Conservation (phyloP, 768 basidiomycete species). For the Termitomyces sp. region DNA sequence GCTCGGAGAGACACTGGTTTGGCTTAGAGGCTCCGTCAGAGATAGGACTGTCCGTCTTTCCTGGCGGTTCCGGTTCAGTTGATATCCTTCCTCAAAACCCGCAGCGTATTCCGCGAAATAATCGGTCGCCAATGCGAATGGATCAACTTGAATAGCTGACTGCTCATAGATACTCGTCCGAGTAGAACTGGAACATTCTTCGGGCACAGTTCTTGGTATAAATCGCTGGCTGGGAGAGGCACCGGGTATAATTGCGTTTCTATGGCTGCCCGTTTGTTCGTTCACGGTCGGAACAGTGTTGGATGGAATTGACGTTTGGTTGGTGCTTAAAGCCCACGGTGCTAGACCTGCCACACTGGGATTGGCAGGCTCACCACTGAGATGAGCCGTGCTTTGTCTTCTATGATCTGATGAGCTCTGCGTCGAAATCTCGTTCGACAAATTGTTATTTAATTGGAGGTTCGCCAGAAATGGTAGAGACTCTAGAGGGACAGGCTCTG, state of each 20-base stretch:
- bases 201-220: conserved; percentile 15
- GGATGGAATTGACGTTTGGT: neutral
- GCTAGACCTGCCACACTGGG: neutral
- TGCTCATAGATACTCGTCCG: neutral
- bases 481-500: conserved; percentile 44
- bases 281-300: neutral
- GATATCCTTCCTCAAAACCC: conserved; percentile 22
- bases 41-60: neutral
- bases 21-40: neutral
- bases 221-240: conserved; percentile 26
- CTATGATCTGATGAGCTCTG: neutral
- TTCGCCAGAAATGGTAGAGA: conserved; percentile 37
- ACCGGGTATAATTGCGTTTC: conserved; percentile 26
- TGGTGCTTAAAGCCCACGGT: neutral
- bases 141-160: conserved; percentile 9
- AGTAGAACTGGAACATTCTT: neutral
- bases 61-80: neutral
- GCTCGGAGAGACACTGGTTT: neutral
- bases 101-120: conserved; percentile 20
- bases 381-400: neutral
- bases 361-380: neutral
- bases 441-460: conserved; percentile 1
- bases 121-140: conserved; percentile 19
- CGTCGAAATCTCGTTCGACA: neutral
- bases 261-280: conserved; percentile 9